These are phyloP conservation scores for Botrytis medusae DNA, from an alignment of 2,329 filamentous ascomycete genomes.

Conservation along the genomic window DNA sequence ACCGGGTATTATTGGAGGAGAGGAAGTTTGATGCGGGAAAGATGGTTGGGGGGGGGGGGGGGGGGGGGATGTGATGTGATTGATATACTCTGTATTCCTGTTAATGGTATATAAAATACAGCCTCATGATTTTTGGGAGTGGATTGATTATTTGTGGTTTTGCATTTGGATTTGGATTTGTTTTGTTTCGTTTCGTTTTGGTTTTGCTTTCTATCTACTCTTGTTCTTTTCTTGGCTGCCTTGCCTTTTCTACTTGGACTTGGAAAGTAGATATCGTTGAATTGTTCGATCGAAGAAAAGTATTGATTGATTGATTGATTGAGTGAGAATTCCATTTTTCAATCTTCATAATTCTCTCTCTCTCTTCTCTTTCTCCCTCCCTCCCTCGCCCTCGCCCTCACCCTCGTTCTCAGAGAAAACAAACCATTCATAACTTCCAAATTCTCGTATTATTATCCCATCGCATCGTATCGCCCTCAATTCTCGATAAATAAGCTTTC, in stretches of 20 bases:
- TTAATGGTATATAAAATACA: neutral
- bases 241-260: neutral
- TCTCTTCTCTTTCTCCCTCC: neutral
- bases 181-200: neutral
- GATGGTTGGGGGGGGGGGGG: too few species aligned
- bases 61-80: constrained; percentile 1
- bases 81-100: neutral
- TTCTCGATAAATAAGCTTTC: neutral
- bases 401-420: neutral
- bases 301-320: neutral
- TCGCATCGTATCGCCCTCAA: neutral
- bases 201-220: too few species aligned
- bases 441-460: neutral
- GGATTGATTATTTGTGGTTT: too few species aligned
- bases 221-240: neutral
- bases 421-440: neutral
- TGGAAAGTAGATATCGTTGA: neutral
- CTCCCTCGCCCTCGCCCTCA: neutral
- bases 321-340: neutral
- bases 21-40: neutral
- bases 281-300: neutral
- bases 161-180: neutral
- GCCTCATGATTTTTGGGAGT: neutral
- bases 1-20: neutral
- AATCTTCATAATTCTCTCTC: neutral